Conservation (phyloP, 2,329 filamentous ascomycete species). For the Davidsoniella virescens region DNA sequence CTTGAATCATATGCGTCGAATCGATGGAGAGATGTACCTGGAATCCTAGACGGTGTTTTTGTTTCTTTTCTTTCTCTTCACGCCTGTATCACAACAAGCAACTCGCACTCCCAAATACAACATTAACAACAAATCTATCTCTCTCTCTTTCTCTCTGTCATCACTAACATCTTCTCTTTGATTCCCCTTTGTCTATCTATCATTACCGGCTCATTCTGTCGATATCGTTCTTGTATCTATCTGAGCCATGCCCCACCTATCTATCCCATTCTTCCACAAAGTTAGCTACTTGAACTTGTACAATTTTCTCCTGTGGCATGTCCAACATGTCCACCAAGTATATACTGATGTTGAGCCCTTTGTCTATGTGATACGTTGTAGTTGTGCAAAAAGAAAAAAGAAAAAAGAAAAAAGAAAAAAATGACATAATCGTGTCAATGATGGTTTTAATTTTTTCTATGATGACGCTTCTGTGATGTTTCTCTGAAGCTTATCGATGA, state of each 20-base stretch:
- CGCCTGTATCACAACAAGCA: slow-evolving; percentile 5
- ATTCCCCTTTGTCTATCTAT: not conserved
- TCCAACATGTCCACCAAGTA: not conserved
- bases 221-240: not conserved
- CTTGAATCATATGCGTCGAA: slow-evolving; percentile 1
- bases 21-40: not conserved
- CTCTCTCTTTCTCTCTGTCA: too few relatives aligned
- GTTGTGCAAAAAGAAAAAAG: not conserved
- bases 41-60: slow-evolving; percentile 5
- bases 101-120: not conserved
- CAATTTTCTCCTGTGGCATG: not conserved
- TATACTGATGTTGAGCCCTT: not conserved
- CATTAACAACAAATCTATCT: not conserved
- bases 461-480: too few relatives aligned
- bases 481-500: too few relatives aligned
- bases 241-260: not conserved
- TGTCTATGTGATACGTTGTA: not conserved
- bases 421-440: too few relatives aligned
- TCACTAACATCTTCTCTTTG: not conserved
- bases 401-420: not conserved
- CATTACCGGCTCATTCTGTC: not conserved
- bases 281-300: slow-evolving; percentile 1
- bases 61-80: slow-evolving; percentile 6
- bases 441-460: too few relatives aligned
- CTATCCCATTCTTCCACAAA: not conserved